Evolutionary conservation across 495 filamentous ascomycete genomes (phyloP).

Genomic region (Daldinia caldariorum): DNA sequence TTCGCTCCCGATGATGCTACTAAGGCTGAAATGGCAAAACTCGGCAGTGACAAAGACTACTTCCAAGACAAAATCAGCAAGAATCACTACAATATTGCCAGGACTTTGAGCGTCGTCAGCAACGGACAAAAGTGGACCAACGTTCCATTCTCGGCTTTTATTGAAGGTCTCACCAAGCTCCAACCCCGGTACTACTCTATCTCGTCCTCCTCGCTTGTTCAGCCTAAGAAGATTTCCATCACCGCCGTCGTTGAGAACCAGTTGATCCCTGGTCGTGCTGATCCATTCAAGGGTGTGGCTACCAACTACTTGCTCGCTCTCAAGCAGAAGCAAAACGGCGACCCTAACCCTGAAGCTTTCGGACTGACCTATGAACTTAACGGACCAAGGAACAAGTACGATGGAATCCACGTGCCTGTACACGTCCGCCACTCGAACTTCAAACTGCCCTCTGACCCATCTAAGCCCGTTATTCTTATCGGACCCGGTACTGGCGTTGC

Average conservation of each 20-base stretch:
- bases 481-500: conserved; percentile 97
- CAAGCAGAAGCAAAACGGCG: conserved; percentile 96
- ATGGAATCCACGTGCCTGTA: conserved; percentile 94
- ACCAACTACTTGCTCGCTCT: conserved; percentile 97
- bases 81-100: conserved; percentile 88
- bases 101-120: conserved; percentile 80
- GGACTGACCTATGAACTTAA: conserved; percentile 88
- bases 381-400: conserved; percentile 95
- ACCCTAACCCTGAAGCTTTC: conserved; percentile 83
- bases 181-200: conserved; percentile 99
- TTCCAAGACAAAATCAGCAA: conserved; percentile 88
- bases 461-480: conserved; percentile 93
- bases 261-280: conserved; percentile 75
- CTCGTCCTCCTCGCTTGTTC: conserved; percentile 93
- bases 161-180: conserved; percentile 92
- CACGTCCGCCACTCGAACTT: conserved; percentile 99
- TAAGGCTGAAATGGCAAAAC: conserved; percentile 86
- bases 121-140: conserved; percentile 76
- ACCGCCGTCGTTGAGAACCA: conserved; percentile 94
- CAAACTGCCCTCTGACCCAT: conserved; percentile 95
- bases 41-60: conserved; percentile 94
- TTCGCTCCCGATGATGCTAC: conserved; percentile 87
- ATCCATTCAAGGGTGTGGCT: conserved; percentile 91
- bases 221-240: conserved; percentile 92
- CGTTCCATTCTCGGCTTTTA: conserved; percentile 92